These are phyloP conservation scores for Whalleya microplaca DNA, from an alignment of 2,329 filamentous ascomycete genomes.

Conservation along the genomic window DNA sequence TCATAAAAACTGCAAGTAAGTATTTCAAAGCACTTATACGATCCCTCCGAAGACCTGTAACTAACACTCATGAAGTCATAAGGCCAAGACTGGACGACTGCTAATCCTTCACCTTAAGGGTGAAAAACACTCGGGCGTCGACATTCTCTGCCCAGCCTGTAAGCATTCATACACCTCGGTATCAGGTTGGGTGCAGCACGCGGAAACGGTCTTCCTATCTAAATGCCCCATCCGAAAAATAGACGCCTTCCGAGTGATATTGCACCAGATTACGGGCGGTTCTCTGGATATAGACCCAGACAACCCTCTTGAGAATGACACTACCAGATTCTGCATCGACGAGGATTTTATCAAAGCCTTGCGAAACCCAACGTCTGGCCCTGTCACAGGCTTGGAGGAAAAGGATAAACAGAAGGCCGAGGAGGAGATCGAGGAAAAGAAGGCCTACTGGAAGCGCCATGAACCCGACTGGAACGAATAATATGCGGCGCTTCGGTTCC, in stretches of 20 bases:
- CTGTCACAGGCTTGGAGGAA: slow-evolving; percentile 1
- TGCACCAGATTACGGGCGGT: slow-evolving; percentile 26
- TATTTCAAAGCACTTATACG: slow-evolving; percentile 3
- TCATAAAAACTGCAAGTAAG: slow-evolving; percentile 54
- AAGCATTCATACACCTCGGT: slow-evolving; percentile 44
- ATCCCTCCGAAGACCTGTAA: not conserved
- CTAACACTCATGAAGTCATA: slow-evolving; percentile 42
- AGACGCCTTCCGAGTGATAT: slow-evolving; percentile 13
- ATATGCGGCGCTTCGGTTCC: too few relatives aligned
- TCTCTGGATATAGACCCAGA: slow-evolving; percentile 20
- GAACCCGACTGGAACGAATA: not conserved
- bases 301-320: slow-evolving; percentile 1
- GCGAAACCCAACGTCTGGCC: not conserved
- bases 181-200: slow-evolving; percentile 51
- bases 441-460: not conserved
- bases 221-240: slow-evolving; percentile 22
- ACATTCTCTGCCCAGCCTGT: slow-evolving; percentile 52
- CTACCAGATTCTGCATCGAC: slow-evolving; percentile 19
- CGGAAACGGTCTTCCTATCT: slow-evolving; percentile 47
- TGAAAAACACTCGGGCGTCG: slow-evolving; percentile 41
- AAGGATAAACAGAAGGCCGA: not conserved
- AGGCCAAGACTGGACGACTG: slow-evolving; percentile 38
- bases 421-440: slow-evolving; percentile 31
- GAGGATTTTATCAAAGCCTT: slow-evolving; percentile 16
- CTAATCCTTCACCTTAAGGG: slow-evolving; percentile 51